Evolutionary conservation across 345 rosid species (phyloP).

Genomic region (Eucalyptus cladocalyx): DNA sequence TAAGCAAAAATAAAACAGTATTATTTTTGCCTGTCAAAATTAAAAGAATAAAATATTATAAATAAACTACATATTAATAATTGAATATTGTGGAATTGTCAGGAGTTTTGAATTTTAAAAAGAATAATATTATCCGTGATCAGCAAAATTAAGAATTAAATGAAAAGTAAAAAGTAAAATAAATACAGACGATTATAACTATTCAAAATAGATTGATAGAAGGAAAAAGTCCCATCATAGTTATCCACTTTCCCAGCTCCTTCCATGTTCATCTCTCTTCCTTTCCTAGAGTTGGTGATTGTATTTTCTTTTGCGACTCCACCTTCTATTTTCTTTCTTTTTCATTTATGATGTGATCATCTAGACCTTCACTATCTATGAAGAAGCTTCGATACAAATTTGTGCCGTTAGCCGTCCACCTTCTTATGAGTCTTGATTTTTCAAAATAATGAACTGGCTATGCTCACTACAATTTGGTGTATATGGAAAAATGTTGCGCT

Average conservation of each 20-base stretch:
- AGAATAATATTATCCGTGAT: background rate
- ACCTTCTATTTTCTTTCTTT: background rate
- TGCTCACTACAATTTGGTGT: background rate
- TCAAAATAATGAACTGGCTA: background rate
- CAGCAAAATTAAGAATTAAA: background rate
- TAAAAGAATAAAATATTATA: fast-evolving
- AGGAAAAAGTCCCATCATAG: background rate
- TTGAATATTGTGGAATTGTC: background rate
- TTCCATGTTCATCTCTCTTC: background rate
- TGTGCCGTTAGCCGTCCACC: background rate
- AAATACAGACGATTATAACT: background rate
- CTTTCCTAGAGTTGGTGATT: background rate
- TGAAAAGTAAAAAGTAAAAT: background rate
- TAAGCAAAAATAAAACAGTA: too few relatives aligned
- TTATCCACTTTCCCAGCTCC: background rate
- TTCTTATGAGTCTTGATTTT: too few relatives aligned
- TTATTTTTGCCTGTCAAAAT: background rate
- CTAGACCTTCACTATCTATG: background rate
- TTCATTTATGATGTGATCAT: background rate
- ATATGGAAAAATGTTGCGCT: background rate
- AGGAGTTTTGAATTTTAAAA: background rate
- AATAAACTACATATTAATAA: background rate
- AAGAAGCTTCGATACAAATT: background rate
- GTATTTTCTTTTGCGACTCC: background rate
- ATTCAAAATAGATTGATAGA: background rate